Percentiles rank a stretch among this genome's conserved stretches.
Conservation (phyloP, 352 stramenopile species). For the Porosira glacialis region DNA sequence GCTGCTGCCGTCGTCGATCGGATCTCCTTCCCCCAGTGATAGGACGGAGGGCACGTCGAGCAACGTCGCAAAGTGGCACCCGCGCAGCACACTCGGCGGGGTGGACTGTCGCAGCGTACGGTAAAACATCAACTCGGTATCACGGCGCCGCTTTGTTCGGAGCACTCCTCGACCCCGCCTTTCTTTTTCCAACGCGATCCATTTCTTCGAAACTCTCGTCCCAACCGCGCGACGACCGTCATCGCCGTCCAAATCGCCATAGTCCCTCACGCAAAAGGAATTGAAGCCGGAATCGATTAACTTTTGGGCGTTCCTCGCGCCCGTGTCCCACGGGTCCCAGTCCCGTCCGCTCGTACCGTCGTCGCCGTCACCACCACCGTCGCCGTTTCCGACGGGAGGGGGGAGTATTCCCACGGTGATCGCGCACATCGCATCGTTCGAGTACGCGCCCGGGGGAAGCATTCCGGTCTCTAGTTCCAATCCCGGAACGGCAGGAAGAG, state of each 20-base stretch:
- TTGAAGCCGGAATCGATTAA: slow-evolving; percentile 68
- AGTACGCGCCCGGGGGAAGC: slow-evolving; percentile 57
- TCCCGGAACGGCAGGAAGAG: slow-evolving; percentile 14
- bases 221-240: background rate
- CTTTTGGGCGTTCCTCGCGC: slow-evolving; percentile 38
- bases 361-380: no score
- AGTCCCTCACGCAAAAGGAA: slow-evolving; percentile 48
- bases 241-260: background rate
- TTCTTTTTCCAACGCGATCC: slow-evolving; percentile 8
- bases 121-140: slow-evolving; percentile 48
- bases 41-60: slow-evolving; percentile 42
- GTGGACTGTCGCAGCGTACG: slow-evolving; percentile 42
- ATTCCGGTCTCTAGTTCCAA: slow-evolving; percentile 39
- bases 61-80: slow-evolving; percentile 49
- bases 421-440: slow-evolving; percentile 13
- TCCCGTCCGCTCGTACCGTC: no score
- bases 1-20: slow-evolving; percentile 14
- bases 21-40: background rate
- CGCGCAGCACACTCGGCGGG: slow-evolving; percentile 40
- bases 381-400: slow-evolving; percentile 22
- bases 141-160: slow-evolving; percentile 11
- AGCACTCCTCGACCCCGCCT: slow-evolving; percentile 1
- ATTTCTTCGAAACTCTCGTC: slow-evolving; percentile 7
- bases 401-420: slow-evolving; percentile 37
- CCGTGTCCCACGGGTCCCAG: slow-evolving; percentile 35